Conservation (phyloP, 352 stramenopile species). For the Globisporangium sylvaticum region DNA sequence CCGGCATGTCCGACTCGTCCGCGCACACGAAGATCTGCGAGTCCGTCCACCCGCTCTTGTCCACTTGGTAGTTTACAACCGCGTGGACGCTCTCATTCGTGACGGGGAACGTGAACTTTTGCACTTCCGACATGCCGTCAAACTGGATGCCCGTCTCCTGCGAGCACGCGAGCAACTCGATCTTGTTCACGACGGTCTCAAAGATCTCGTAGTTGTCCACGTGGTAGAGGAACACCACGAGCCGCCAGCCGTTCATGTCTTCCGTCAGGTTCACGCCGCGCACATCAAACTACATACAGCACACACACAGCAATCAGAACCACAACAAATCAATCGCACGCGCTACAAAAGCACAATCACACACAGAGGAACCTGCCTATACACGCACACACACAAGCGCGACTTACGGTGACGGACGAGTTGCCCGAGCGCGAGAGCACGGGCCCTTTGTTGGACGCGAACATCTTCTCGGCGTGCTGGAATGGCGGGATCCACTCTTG, state of each 20-base stretch:
- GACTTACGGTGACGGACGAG: slow-evolving; percentile 55
- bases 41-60: slow-evolving; percentile 70
- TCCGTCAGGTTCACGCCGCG: slow-evolving; percentile 63
- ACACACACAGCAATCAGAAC: not conserved
- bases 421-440: slow-evolving; percentile 60
- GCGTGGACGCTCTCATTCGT: slow-evolving; percentile 47
- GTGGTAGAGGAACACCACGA: slow-evolving; percentile 85
- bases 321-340: not conserved
- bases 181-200: slow-evolving; percentile 53
- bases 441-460: slow-evolving; percentile 65
- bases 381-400: not conserved
- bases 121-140: slow-evolving; percentile 57
- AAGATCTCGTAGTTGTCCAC: slow-evolving; percentile 68
- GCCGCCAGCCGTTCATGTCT: slow-evolving; percentile 60
- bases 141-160: slow-evolving; percentile 36
- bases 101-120: slow-evolving; percentile 67
- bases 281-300: slow-evolving; percentile 46
- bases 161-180: slow-evolving; percentile 73
- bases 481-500: slow-evolving; percentile 75
- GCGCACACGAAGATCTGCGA: slow-evolving; percentile 80
- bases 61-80: slow-evolving; percentile 51
- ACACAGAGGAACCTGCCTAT: not conserved
- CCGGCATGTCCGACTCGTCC: slow-evolving; percentile 37
- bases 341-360: not conserved
- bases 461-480: slow-evolving; percentile 85